Percentiles rank a stretch among this genome's conserved stretches.
Conservation (phyloP, 768 basidiomycete species). For the Trametes elegans region DNA sequence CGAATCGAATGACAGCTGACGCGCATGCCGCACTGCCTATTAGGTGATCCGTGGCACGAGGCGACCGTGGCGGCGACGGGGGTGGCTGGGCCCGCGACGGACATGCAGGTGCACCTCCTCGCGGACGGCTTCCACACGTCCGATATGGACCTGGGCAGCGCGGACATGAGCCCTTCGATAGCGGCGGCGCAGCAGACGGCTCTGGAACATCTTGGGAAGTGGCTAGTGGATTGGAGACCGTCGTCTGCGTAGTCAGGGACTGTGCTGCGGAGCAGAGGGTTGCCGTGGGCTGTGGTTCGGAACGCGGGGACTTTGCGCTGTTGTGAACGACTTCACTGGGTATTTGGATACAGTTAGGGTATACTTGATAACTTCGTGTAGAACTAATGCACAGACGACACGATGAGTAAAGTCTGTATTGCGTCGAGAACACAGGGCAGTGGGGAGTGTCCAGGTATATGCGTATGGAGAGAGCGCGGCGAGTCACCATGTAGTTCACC, state of each 20-base stretch:
- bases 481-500: conserved; percentile 27
- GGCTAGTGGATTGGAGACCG: conserved; percentile 3
- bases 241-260: not conserved
- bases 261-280: too few relatives aligned
- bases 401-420: too few relatives aligned
- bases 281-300: too few relatives aligned
- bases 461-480: not conserved
- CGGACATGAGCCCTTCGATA: not conserved
- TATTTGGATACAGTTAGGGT: too few relatives aligned
- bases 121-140: conserved; percentile 68
- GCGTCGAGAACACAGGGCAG: too few relatives aligned
- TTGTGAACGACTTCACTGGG: too few relatives aligned
- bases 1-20: too few relatives aligned
- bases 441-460: not conserved
- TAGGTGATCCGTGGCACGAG: conserved; percentile 73
- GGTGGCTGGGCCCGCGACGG: conserved; percentile 41
- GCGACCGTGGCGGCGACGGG: conserved; percentile 61
- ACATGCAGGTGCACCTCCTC: conserved; percentile 52
- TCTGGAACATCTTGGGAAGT: not conserved
- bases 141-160: conserved; percentile 39
- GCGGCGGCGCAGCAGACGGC: not conserved
- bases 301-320: too few relatives aligned
- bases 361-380: too few relatives aligned
- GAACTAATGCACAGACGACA: too few relatives aligned
- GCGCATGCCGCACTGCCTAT: not conserved